Evolutionary conservation across 2,329 filamentous ascomycete species (phyloP), one percentile per base, ranked within the genome.

Genomic region (Fusarium sarcochroum): DNA sequence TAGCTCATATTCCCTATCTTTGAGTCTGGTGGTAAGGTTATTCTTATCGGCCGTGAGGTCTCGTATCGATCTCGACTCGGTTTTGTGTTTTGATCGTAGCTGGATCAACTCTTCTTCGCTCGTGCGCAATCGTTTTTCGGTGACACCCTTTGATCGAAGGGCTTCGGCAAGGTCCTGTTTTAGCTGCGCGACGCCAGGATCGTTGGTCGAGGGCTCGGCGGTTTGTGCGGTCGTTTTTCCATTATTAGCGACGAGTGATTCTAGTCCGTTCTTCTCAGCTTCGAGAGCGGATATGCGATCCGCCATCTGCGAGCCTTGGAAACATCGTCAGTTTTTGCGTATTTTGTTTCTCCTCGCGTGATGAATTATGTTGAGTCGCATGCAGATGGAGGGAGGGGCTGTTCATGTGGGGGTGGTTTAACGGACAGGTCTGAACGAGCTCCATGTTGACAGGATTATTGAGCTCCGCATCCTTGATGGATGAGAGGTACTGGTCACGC

Each of bases 1-100:
- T 32, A 98, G 80, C 82, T 98, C 96, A 73, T 97, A 93, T 65
- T 97, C 93, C 30, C 92, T 85, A 78, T 98, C 95, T 67, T 88
- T 90, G 40, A 97, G 81, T 66, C 90, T 90, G 41, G 89, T 85
- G 49, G 87, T 84, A 18, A 96, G 81, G 3, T 84, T 79, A 18
- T 85, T 83, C 34, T 88, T 87, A 73, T 94, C 90, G 23, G 83
- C 81, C 20, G 89, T 87, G 18, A 97, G 81, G 21, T 86, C 82
- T 17, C 83, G 81, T 51, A 97, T 85, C 18, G 85, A 84, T 70
- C 85, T 86, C 9, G 82, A 79, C 59, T 95, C 90, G n/a, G 83
- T 80, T 44, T 84, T 84, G 7, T 84, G 84, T 71, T 88, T 87
- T 32, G 83, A 77, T 38, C 88, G 89, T n/a, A 94, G 80, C 25